Percentiles rank a stretch among this genome's conserved stretches.
phyloP scores from a whole-genome alignment of 306 rosid genomes.

The Fagus crenata region DNA sequence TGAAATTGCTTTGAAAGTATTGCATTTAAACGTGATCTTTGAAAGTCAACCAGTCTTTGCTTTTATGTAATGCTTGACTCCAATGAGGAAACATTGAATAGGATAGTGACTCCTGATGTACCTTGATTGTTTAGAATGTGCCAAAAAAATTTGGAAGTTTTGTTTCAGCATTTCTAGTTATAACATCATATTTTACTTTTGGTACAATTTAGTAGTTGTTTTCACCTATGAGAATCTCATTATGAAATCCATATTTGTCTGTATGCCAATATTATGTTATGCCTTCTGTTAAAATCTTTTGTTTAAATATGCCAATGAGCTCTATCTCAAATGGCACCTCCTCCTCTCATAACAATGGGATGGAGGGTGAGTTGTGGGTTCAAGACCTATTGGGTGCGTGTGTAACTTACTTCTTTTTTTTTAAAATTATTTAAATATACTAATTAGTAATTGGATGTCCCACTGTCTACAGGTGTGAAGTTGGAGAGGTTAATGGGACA shows the following conservation, averaged over 20 bases:
- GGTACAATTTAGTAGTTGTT: background rate
- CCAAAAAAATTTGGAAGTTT: background rate
- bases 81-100: background rate
- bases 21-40: background rate
- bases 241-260: background rate
- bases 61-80: background rate
- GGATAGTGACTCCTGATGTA: background rate
- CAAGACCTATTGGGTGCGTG: too few species aligned
- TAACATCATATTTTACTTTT: background rate
- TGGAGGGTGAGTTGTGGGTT: too few species aligned
- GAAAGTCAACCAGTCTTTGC: background rate
- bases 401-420: background rate
- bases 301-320: too few species aligned
- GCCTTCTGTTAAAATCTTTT: too few species aligned
- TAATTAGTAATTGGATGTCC: conserved; percentile 32
- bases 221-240: background rate
- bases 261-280: too few species aligned
- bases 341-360: too few species aligned
- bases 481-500: conserved; percentile 56
- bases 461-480: conserved; percentile 51
- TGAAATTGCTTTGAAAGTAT: background rate
- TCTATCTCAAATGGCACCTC: too few species aligned
- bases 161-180: background rate
- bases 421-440: background rate
- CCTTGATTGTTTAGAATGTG: background rate